Evolutionary conservation across 129 eudicot species (phyloP).

Genomic region (Logfia minima): DNA sequence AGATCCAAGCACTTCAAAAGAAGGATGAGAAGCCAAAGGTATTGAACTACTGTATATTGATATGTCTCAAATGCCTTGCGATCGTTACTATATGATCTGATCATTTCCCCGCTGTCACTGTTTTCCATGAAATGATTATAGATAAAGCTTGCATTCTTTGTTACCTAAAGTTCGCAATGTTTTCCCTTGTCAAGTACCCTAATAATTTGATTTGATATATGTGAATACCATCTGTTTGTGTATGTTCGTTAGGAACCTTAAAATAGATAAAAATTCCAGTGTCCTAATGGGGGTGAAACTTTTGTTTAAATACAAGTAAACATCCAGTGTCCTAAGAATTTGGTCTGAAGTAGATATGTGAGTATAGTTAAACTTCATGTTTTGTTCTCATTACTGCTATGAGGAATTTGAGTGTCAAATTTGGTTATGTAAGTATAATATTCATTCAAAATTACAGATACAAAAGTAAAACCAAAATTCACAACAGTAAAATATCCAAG

Average conservation of each 20-base stretch:
- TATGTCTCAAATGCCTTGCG: too few species aligned
- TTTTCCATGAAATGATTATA: not conserved
- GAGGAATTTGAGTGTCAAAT: not conserved
- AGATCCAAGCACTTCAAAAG: conserved; percentile 61
- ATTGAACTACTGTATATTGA: not conserved
- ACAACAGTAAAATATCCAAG: not conserved
- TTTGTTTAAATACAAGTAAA: not conserved
- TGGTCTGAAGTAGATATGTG: not conserved
- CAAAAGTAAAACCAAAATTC: not conserved
- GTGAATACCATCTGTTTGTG: not conserved
- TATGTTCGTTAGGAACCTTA: not conserved
- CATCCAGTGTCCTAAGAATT: not conserved
- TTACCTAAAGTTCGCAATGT: not conserved
- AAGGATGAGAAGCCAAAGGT: conserved; percentile 95
- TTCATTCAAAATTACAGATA: not conserved
- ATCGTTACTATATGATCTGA: too few species aligned
- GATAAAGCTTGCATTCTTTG: conserved; percentile 15
- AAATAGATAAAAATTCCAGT: not conserved
- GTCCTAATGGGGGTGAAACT: not conserved
- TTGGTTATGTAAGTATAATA: not conserved
- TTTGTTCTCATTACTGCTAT: not conserved
- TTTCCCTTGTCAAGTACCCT: not conserved
- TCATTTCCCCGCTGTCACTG: too few species aligned
- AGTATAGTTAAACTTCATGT: not conserved
- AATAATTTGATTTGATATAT: not conserved